Evolutionary conservation across 768 basidiomycete genomes (phyloP), one percentile per base, ranked within the genome.

Genomic region (Galerina marginata): DNA sequence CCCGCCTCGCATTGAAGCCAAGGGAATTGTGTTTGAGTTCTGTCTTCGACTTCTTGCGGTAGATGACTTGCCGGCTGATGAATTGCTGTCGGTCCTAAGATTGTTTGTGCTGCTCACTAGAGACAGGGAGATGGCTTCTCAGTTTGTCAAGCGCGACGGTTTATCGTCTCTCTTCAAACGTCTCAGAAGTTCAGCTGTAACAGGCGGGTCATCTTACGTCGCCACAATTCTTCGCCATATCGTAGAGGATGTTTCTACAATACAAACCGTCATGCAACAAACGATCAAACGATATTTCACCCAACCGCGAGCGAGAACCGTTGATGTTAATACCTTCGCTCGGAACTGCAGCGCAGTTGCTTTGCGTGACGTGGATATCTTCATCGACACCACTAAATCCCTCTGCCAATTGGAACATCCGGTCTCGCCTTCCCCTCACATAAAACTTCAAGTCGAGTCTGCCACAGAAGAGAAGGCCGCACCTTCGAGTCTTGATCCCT

Each of bases 211-310:
- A 47, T 87, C 91, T 0, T 93, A 95, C 72, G 84, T 95, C 55
- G 87, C 89, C 43, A 91, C 90, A 67, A 91, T 98, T 61, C 79
- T 98, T n/a, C 90, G 97, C 6, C 97, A 99, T 70, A 76, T 93
- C 54, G 86, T 96, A 50, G 97, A 99, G 74, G 93, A 95, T 63
- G 67, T 80, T 2, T 69, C 76, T 2, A 83, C 82, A 7, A 71
- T 99, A 44, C 83, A 86, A 57, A 79, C 77, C 9, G 81, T 93
- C 65, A 95, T 99, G 87, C 85, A 85, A 23, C 88, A 91, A 63
- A 90, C 93, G 60, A 83, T 99, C 68, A 90, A 87, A 66, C 84
- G 88, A 2, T 95, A 90, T 77, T 89, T 97, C 67, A 75, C 83
- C 3, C 88, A 90, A 61, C 82, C 91, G 36, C 87, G 93, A 36